These are phyloP conservation scores for Podospora anserina DNA, from an alignment of 495 filamentous ascomycete species.

Conservation along the genomic window DNA sequence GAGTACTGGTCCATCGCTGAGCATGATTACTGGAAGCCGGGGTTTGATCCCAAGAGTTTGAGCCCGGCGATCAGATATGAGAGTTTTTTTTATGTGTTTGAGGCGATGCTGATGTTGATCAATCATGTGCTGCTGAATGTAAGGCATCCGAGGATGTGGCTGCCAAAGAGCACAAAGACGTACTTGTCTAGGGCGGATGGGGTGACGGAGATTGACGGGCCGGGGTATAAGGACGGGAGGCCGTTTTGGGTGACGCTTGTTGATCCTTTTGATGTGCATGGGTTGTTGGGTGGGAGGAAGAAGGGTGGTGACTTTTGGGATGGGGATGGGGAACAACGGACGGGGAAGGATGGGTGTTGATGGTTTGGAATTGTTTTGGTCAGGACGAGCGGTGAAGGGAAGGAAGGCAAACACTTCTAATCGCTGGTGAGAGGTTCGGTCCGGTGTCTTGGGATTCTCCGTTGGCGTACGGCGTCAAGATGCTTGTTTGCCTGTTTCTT, in stretches of 20 bases:
- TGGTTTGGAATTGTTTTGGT: too few relatives aligned
- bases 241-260: slow-evolving; percentile 53
- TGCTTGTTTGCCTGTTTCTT: neutral
- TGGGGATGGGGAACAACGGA: slow-evolving; percentile 16
- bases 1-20: slow-evolving; percentile 54
- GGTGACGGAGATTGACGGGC: slow-evolving; percentile 60
- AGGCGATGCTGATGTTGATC: slow-evolving; percentile 59
- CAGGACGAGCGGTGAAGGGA: neutral
- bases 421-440: neutral
- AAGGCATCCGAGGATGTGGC: slow-evolving; percentile 57
- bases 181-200: slow-evolving; percentile 61
- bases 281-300: slow-evolving; percentile 49
- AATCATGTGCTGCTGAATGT: slow-evolving; percentile 62
- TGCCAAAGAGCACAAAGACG: slow-evolving; percentile 61
- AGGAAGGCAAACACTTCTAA: neutral
- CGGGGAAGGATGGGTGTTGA: slow-evolving; percentile 1
- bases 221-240: slow-evolving; percentile 59
- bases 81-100: slow-evolving; percentile 73
- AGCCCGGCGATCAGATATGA: slow-evolving; percentile 62
- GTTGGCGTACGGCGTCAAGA: neutral
- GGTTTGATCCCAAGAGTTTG: slow-evolving; percentile 32
- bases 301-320: slow-evolving; percentile 58
- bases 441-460: neutral
- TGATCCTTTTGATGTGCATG: slow-evolving; percentile 66
- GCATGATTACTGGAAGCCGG: slow-evolving; percentile 28